A percentile compares a stretch with the other conserved stretches of the same genome.
phyloP scores from a whole-genome alignment of 306 rosid species.

The Cucurbita argyrosperma region DNA sequence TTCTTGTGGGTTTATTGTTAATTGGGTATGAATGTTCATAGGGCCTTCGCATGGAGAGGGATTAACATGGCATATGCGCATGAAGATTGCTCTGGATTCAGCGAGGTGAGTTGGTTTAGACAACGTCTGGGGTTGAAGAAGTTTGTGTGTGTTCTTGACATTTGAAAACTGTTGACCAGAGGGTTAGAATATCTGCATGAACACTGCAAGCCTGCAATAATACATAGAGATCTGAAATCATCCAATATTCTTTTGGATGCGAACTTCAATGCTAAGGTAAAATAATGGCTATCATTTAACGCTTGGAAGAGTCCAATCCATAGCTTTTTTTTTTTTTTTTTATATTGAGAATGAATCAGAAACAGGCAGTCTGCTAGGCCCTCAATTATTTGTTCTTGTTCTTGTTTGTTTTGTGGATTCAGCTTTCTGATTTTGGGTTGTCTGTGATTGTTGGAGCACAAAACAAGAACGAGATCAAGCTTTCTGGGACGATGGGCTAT shows the following conservation, averaged over 20 bases:
- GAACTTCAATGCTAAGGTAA: constrained; percentile 90
- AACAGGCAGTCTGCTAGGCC: background rate
- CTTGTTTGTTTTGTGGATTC: constrained; percentile 19
- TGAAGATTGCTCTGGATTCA: constrained; percentile 90
- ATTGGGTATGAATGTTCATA: constrained; percentile 9
- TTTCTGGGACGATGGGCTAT: constrained; percentile 87
- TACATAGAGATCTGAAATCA: constrained; percentile 92
- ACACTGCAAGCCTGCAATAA: constrained; percentile 68
- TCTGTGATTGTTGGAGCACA: constrained; percentile 73
- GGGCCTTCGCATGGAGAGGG: constrained; percentile 73
- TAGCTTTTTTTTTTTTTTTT: background rate
- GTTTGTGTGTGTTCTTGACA: constrained; percentile 10
- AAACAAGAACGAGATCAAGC: constrained; percentile 62
- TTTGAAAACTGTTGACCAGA: constrained; percentile 35
- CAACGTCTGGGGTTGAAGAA: background rate
- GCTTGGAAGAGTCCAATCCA: background rate
- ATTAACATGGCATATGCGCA: constrained; percentile 80
- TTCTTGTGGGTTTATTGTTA: background rate
- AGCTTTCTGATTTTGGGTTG: constrained; percentile 93
- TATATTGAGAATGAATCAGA: background rate
- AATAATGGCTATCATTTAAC: background rate
- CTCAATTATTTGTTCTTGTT: background rate
- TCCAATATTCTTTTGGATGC: constrained; percentile 88
- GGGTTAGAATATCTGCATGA: constrained; percentile 87
- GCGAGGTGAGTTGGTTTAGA: constrained; percentile 46